phyloP scores from a whole-genome alignment of 2,329 filamentous ascomycete genomes.

The Lecanicillium sp. region DNA sequence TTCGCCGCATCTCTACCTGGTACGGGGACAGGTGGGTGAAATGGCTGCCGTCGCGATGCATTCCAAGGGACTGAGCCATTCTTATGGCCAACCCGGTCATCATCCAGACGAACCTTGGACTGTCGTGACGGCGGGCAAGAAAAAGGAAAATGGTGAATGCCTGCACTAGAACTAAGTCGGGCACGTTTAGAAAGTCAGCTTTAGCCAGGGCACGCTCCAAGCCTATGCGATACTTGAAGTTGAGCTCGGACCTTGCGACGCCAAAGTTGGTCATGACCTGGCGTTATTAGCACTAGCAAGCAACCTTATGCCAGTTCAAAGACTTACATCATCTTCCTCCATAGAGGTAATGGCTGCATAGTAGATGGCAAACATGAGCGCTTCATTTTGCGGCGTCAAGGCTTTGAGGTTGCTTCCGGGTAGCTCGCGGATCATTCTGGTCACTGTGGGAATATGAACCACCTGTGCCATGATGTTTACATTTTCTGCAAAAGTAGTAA shows the following conservation, averaged over 20 bases:
- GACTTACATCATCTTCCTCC: conserved; percentile 46
- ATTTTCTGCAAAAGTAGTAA: conserved; percentile 42
- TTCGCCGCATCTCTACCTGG: conserved; percentile 53
- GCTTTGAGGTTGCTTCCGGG: conserved; percentile 20
- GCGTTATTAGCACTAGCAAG: conserved; percentile 1
- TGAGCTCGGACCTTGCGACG: conserved; percentile 34
- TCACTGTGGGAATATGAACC: conserved; percentile 37
- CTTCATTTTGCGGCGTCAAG: conserved; percentile 36
- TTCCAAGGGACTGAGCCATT: conserved; percentile 44
- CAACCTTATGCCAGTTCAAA: neutral
- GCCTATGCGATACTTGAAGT: conserved; percentile 42
- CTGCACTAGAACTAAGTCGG: conserved; percentile 52
- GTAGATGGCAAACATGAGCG: conserved; percentile 48
- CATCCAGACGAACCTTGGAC: conserved; percentile 51
- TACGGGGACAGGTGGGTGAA: conserved; percentile 46
- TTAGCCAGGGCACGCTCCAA: conserved; percentile 53
- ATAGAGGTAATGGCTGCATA: conserved; percentile 47
- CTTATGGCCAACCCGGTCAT: conserved; percentile 53
- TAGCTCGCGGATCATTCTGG: conserved; percentile 26
- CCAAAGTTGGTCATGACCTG: conserved; percentile 43
- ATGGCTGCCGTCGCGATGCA: conserved; percentile 48
- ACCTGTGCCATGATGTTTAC: conserved; percentile 36
- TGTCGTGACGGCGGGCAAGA: conserved; percentile 41
- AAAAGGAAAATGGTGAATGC: conserved; percentile 52
- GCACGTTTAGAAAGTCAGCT: conserved; percentile 51